phyloP scores from a whole-genome alignment of 2,329 filamentous ascomycete genomes.

The Ciborinia camelliae region DNA sequence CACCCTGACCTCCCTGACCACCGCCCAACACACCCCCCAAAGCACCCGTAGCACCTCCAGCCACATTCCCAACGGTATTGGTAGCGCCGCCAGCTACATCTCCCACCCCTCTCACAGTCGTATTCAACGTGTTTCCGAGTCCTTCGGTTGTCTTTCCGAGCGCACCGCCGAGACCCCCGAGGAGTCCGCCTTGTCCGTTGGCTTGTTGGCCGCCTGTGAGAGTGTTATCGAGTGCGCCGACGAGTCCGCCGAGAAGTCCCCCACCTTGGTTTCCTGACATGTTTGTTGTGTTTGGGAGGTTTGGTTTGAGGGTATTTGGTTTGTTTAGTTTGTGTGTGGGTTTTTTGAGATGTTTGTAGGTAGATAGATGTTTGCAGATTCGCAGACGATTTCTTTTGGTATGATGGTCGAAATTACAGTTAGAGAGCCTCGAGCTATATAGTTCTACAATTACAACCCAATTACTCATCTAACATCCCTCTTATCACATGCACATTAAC shows the following conservation, averaged over 20 bases:
- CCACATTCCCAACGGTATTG: slow-evolving; percentile 15
- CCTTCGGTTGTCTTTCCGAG: slow-evolving; percentile 40
- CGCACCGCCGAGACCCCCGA: slow-evolving; percentile 37
- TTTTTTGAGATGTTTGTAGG: neutral
- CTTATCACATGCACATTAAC: slow-evolving; percentile 10
- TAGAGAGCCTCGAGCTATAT: neutral
- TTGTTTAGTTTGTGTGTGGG: neutral
- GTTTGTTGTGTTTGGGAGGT: neutral
- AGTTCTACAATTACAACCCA: neutral
- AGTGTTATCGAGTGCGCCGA: slow-evolving; percentile 40
- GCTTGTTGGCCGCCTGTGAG: slow-evolving; percentile 42
- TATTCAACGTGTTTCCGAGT: slow-evolving; percentile 37
- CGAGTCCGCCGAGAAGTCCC: slow-evolving; percentile 23
- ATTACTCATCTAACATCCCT: neutral
- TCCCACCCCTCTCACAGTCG: slow-evolving; percentile 36
- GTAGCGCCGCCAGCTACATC: slow-evolving; percentile 36
- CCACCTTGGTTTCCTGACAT: slow-evolving; percentile 18
- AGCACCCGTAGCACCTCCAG: slow-evolving; percentile 4
- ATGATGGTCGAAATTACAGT: neutral
- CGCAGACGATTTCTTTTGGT: neutral
- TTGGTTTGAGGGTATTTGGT: neutral
- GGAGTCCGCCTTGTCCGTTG: slow-evolving; percentile 40
- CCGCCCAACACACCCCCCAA: slow-evolving; percentile 17
- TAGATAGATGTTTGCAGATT: neutral
- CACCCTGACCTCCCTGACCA: slow-evolving; percentile 6